Evolutionary conservation across 192 early-diverging fungal genomes (phyloP), one percentile per base, ranked within the genome.

Genomic region (Coemansia sp.): DNA sequence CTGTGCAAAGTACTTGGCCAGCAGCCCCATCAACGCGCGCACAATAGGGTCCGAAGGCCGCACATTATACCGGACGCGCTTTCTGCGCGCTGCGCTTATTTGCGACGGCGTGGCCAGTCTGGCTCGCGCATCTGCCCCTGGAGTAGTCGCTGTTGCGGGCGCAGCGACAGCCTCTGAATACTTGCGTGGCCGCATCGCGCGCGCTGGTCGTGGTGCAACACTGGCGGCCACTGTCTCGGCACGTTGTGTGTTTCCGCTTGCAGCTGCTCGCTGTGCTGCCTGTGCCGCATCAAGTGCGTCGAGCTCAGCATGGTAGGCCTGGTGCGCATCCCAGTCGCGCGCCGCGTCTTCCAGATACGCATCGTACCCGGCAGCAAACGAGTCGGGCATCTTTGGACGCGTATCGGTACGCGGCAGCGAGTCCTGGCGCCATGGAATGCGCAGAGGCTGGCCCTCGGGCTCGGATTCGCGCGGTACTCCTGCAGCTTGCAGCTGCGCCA

Each of bases 1-100:
- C 52, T 97, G 93, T 0, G 83, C 81, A 73, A 94, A 94, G 54
- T 94, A 93, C 43, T 84, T 81, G 29, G 82, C 74, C 26, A 88
- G 67, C n/a, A 83, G 64, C 20, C 70, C 71, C 42, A 90, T 68
- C 32, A 90, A 72, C 36, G 79, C 84, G 25, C 85, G 85, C 5
- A 90, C 57, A 9, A 87, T 61, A 0, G 85, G 84, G 32, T 90
- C 88, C 8, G 69, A 72, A 14, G 65, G 77, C 43, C 78, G 64
- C 30, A 82, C 47, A 32, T 74, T 79, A 47, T 78, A 61, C 18
- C 46, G 52, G 1, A 37, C 50, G 33, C 34, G 52, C 41, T 42
- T 60, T 2, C 24, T 39, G 37, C 13, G 25, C 19, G 24, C n/a
- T 29, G 24, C 30, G n/a, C n/a, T n/a, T n/a, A n/a, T n/a, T n/a